Evolutionary conservation across 495 filamentous ascomycete genomes (phyloP).

Genomic region (Parathielavia appendiculata): DNA sequence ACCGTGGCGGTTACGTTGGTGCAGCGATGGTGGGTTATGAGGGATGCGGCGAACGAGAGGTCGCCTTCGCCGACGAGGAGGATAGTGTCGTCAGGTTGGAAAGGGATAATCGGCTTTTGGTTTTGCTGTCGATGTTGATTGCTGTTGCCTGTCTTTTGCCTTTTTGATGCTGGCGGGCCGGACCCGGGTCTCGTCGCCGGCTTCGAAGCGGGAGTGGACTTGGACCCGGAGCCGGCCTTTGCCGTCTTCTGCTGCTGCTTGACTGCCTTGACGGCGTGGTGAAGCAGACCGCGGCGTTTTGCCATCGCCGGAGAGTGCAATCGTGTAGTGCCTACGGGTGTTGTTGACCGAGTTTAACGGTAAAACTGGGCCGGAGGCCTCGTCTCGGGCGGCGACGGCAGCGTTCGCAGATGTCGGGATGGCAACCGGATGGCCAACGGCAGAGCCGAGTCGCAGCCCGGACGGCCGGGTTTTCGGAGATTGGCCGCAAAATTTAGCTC

Average conservation of each 20-base stretch:
- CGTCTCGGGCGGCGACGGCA: constrained; percentile 11
- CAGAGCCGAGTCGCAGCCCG: background rate
- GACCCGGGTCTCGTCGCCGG: background rate
- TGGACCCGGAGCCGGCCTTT: background rate
- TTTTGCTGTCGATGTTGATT: constrained; percentile 16
- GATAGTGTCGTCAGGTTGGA: constrained; percentile 62
- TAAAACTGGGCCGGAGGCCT: background rate
- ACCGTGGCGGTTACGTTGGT: constrained; percentile 54
- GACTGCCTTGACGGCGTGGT: constrained; percentile 22
- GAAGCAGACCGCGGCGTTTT: constrained; percentile 19
- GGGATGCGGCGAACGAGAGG: constrained; percentile 78
- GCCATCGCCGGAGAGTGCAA: constrained; percentile 5
- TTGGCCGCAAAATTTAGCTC: constrained; percentile 10
- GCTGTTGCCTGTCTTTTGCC: constrained; percentile 19
- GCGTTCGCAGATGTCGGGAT: background rate
- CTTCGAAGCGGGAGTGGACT: constrained; percentile 1
- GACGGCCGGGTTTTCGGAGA: constrained; percentile 15
- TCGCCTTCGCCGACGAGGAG: constrained; percentile 91
- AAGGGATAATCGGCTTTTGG: constrained; percentile 54
- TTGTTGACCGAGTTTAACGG: background rate
- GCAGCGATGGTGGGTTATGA: constrained; percentile 67
- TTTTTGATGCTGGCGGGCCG: constrained; percentile 15
- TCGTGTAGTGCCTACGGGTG: background rate
- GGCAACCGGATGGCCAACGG: background rate
- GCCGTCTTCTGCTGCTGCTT: constrained; percentile 16